Evolutionary conservation across 2,329 filamentous ascomycete genomes (phyloP).

Genomic region (Cladosporium halotolerans): DNA sequence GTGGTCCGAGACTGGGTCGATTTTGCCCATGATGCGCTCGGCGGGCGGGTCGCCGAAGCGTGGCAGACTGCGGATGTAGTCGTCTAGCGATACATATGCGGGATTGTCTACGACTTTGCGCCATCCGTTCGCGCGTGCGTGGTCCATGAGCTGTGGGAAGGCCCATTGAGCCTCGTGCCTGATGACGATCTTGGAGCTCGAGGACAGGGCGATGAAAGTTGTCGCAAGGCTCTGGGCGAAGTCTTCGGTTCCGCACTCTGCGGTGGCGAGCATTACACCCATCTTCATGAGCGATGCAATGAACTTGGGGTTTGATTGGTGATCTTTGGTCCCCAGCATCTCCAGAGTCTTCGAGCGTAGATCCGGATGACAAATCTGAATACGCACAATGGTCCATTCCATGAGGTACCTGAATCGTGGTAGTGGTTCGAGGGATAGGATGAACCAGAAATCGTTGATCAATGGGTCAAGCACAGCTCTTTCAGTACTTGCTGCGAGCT

Average conservation of each 20-base stretch:
- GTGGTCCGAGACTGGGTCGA: constrained; percentile 40
- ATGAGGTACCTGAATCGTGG: constrained; percentile 43
- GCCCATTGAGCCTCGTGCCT: constrained; percentile 48
- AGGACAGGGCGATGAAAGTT: constrained; percentile 38
- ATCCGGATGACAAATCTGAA: constrained; percentile 32
- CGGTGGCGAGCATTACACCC: constrained; percentile 36
- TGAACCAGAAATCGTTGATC: constrained; percentile 34
- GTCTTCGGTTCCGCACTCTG: constrained; percentile 29
- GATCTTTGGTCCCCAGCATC: constrained; percentile 35
- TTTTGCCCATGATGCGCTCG: constrained; percentile 33
- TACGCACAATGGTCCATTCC: constrained; percentile 43
- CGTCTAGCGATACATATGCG: constrained; percentile 37
- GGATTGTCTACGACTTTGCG: constrained; percentile 32
- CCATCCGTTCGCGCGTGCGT: constrained; percentile 34
- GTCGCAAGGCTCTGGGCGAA: constrained; percentile 37
- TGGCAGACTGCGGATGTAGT: constrained; percentile 39
- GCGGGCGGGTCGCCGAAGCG: constrained; percentile 36
- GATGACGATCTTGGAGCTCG: constrained; percentile 47
- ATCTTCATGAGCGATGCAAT: constrained; percentile 44
- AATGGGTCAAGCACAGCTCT: constrained; percentile 22
- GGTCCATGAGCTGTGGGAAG: constrained; percentile 39
- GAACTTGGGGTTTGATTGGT: constrained; percentile 43
- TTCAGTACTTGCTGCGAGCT: constrained; percentile 17
- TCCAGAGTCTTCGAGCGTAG: constrained; percentile 31
- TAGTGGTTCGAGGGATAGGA: constrained; percentile 41